These are phyloP conservation scores for Phanerodontia chrysosporium DNA, from an alignment of 768 basidiomycete species.

Conservation along the genomic window DNA sequence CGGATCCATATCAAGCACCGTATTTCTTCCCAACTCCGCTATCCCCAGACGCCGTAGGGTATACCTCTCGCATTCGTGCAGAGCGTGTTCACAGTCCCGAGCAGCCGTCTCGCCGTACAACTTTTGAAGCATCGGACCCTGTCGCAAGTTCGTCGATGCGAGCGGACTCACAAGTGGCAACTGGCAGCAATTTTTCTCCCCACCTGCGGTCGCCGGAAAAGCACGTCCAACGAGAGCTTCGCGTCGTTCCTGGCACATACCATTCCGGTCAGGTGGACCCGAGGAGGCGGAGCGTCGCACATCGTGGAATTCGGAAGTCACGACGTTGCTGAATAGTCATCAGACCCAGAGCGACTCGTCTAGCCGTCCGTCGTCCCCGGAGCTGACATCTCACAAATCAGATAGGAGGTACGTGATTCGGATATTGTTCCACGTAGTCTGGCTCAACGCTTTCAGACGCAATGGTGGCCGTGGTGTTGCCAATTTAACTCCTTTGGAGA, in stretches of 20 bases:
- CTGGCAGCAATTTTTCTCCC: background rate
- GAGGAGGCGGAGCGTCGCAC: background rate
- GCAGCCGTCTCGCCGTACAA: background rate
- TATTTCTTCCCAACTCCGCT: constrained; percentile 55
- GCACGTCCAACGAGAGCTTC: background rate
- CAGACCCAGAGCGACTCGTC: background rate
- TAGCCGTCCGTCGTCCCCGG: background rate
- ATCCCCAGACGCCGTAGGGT: constrained; percentile 31
- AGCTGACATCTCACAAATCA: background rate
- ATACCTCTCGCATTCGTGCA: constrained; percentile 23
- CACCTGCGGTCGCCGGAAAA: background rate
- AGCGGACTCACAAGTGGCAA: background rate
- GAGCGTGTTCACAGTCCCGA: constrained; percentile 12
- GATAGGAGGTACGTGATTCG: background rate
- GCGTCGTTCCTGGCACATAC: background rate
- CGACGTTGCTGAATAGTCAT: background rate
- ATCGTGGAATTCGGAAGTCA: background rate
- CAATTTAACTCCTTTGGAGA: background rate
- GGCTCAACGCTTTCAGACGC: background rate
- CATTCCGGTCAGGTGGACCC: background rate
- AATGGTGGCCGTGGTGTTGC: background rate
- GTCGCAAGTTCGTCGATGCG: background rate
- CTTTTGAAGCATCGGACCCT: background rate
- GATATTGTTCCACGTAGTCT: background rate
- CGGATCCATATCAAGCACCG: constrained; percentile 61